A percentile compares a stretch with the other conserved stretches of the same genome.
These are phyloP conservation scores for Coemansia biformis DNA, from an alignment of 192 early-diverging fungal genomes.

Conservation along the genomic window DNA sequence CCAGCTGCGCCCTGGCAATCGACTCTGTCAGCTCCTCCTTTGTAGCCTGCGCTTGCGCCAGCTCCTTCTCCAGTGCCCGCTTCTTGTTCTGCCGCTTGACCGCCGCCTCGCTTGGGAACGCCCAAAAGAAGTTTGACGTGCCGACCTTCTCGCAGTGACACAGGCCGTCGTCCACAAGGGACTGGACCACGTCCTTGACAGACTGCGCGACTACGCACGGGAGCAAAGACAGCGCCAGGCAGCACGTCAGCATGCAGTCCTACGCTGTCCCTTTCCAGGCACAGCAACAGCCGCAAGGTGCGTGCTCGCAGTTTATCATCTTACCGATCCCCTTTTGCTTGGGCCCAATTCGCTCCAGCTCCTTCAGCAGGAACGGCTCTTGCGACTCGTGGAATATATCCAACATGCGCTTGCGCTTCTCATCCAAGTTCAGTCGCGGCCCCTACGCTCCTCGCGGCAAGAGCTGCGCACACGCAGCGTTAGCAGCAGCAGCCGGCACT, in stretches of 20 bases:
- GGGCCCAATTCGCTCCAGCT: slow-evolving; percentile 75
- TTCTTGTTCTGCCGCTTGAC: slow-evolving; percentile 51
- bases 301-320: too few species aligned
- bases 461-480: not conserved
- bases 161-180: slow-evolving; percentile 74
- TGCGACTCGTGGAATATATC: slow-evolving; percentile 58
- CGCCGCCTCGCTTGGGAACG: slow-evolving; percentile 71
- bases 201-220: slow-evolving; percentile 59
- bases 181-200: slow-evolving; percentile 79
- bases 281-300: too few species aligned
- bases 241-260: too few species aligned
- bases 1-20: slow-evolving; percentile 52
- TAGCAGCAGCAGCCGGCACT: not conserved
- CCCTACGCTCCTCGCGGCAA: slow-evolving; percentile 15
- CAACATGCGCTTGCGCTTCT: slow-evolving; percentile 55
- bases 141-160: slow-evolving; percentile 83
- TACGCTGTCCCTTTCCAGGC: too few species aligned
- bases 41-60: slow-evolving; percentile 45
- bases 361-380: slow-evolving; percentile 74
- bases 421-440: slow-evolving; percentile 41
- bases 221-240: too few species aligned
- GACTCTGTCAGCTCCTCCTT: slow-evolving; percentile 42
- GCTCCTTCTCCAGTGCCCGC: slow-evolving; percentile 48
- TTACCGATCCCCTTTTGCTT: slow-evolving; percentile 71
- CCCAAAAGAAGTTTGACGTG: slow-evolving; percentile 87